These are phyloP conservation scores for Medicago lupulina DNA, from an alignment of 306 rosid species.

Conservation along the genomic window DNA sequence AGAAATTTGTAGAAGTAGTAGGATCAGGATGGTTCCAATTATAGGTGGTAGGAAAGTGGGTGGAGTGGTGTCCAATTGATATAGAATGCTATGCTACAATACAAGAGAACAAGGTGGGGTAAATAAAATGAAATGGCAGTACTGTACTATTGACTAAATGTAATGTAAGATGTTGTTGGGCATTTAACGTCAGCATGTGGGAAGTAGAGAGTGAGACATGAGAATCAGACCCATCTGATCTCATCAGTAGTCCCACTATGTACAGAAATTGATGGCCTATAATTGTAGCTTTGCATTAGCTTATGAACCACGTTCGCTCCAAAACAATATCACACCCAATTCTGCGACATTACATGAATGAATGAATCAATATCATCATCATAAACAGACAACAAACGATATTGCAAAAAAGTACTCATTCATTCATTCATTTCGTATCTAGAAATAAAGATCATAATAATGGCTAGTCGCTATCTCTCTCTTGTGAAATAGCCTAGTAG, in stretches of 20 bases:
- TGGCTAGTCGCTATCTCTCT: background rate
- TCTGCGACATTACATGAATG: background rate
- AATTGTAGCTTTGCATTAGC: background rate
- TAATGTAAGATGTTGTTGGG: constrained; percentile 39
- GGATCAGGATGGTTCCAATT: constrained; percentile 4
- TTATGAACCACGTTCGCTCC: constrained; percentile 20
- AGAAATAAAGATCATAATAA: background rate
- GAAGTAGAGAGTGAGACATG: constrained; percentile 36
- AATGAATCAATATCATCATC: background rate
- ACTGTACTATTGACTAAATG: background rate
- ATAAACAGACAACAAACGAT: background rate
- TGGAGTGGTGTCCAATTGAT: constrained; percentile 12
- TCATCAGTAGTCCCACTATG: constrained; percentile 42
- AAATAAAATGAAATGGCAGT: background rate
- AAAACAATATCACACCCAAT: constrained; percentile 1
- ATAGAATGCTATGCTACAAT: background rate
- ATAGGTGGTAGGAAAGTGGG: constrained; percentile 17
- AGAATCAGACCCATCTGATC: constrained; percentile 39
- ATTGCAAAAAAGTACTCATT: background rate
- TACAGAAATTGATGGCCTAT: constrained; percentile 35
- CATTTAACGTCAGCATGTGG: constrained; percentile 53
- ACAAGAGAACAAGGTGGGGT: constrained; percentile 16
- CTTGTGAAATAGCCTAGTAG: too few relatives aligned
- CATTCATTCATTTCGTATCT: background rate
- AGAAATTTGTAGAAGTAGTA: background rate